phyloP scores from a whole-genome alignment of 768 basidiomycete species.

The Mycena vulgaris region DNA sequence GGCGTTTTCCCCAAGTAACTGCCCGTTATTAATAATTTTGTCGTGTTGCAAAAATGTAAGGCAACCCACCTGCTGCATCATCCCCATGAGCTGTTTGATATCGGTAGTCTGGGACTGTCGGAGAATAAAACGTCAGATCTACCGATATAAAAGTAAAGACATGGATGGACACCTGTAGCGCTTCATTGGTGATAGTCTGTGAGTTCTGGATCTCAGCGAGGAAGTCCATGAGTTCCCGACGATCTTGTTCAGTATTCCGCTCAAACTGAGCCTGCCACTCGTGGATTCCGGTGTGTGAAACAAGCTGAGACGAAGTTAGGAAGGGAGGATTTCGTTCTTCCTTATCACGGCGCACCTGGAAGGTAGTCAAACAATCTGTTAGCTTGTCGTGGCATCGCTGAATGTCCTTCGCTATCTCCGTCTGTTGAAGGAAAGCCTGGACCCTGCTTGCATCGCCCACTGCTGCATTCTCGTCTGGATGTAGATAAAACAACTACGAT shows the following conservation, averaged over 20 bases:
- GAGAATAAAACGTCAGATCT: not conserved
- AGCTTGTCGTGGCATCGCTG: constrained; percentile 61
- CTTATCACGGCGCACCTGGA: constrained; percentile 56
- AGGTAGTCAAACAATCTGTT: constrained; percentile 61
- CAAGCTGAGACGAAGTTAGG: constrained; percentile 51
- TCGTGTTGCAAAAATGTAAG: not conserved
- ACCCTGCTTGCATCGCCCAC: constrained; percentile 59
- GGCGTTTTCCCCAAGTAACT: constrained; percentile 54
- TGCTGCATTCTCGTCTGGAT: constrained; percentile 59
- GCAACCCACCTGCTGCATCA: constrained; percentile 64
- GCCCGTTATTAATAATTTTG: not conserved
- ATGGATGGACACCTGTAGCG: constrained; percentile 37
- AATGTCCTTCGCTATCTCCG: constrained; percentile 61
- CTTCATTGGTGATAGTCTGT: constrained; percentile 53
- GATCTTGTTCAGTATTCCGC: constrained; percentile 57
- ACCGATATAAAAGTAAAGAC: not conserved
- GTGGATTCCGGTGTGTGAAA: constrained; percentile 61
- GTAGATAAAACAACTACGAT: constrained; percentile 47
- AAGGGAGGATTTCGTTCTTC: not conserved
- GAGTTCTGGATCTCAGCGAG: constrained; percentile 61
- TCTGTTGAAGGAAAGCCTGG: constrained; percentile 63
- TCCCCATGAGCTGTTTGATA: constrained; percentile 59
- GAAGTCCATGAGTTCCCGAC: constrained; percentile 57
- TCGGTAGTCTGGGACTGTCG: constrained; percentile 46
- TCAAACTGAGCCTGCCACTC: constrained; percentile 65